Conservation (phyloP, 768 basidiomycete genomes). For the Vararia minispora region DNA sequence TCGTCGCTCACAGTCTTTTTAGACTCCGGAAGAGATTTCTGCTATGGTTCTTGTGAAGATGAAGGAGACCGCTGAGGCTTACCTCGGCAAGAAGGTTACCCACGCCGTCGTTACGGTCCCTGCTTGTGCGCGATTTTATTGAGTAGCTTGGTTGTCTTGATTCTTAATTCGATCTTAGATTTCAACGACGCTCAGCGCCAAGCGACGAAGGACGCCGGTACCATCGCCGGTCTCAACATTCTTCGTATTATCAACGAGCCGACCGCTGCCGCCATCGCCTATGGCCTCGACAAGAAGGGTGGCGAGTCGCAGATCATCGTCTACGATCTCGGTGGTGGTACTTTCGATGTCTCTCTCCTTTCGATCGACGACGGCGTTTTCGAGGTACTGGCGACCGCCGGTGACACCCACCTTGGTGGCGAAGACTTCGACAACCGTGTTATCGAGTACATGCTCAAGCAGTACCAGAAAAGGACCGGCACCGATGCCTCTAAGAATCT, state of each 20-base stretch:
- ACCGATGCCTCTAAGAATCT: constrained; percentile 37
- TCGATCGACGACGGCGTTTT: constrained; percentile 52
- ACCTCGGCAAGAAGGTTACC: constrained; percentile 91
- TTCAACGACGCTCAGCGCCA: constrained; percentile 99
- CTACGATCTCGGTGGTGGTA: constrained; percentile 97
- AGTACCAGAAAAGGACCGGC: constrained; percentile 41
- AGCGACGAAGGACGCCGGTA: constrained; percentile 96
- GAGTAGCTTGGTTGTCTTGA: neutral
- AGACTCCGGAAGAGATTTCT: constrained; percentile 91
- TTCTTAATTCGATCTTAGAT: constrained; percentile 33
- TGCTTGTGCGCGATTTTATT: constrained; percentile 67
- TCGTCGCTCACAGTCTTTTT: neutral
- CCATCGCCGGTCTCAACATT: constrained; percentile 88
- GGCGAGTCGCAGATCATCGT: constrained; percentile 95
- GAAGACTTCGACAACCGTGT: constrained; percentile 40
- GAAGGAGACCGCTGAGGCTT: constrained; percentile 99
- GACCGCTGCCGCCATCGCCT: constrained; percentile 94
- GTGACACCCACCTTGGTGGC: constrained; percentile 55
- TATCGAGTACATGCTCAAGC: constrained; percentile 46
- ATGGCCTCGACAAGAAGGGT: constrained; percentile 94
- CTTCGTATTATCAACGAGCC: constrained; percentile 98
- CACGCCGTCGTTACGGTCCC: constrained; percentile 98
- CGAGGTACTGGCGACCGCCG: constrained; percentile 48
- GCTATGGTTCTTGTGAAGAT: constrained; percentile 96
- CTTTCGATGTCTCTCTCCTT: constrained; percentile 96